Base-by-base conservation (phyloP, 345 rosid species). In the Eucalyptus cloeziana region DNA sequence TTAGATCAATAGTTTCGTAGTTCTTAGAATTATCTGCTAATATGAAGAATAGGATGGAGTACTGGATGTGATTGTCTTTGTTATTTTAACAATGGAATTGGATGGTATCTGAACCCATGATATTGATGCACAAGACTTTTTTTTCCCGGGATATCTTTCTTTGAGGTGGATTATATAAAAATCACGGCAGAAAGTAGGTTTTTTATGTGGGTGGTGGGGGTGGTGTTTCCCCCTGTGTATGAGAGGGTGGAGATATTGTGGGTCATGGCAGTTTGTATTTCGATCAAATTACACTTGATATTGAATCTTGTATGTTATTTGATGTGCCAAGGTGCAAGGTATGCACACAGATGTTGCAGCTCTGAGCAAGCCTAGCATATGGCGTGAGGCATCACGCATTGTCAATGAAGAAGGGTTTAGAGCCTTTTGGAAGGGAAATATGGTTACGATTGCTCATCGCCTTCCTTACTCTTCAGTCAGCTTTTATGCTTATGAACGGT, bases 361-460 rank as follows among this genome's bases (percentile, higher is more conserved):
- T 52, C 87, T 98, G 89, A 90, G 92, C 83, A 94, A 95, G 91
- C 92, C 96, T 86, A 87, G 96, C 89, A 91, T 98, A 89, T 96
- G 95, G 97, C 93, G 89, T 5, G 99, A 98, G 92, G 99, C 99
- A 87, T 96, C 98, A 2, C 95, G 99, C 37, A 93, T 98, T 86
- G 49, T 94, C 69, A 93, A 92, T 33, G 99, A 98, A 93, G 99
- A 98, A 92, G 99, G 99, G 44, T 91, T 95, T 90, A 94, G 96
- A 91, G 99, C 99, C 45, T 96, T 98, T 92, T 98, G 99, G 99
- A 98, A 94, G 92, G 99, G 99, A 60, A 98, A 98, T 90, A 51
- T 98, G 49, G 99, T 98, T 81, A 98, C 98, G 11, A 95, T 96
- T 88, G 97, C 94, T 22, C 99, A 98, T 86, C 99, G 99, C 86